A percentile compares a stretch with the other conserved stretches of the same genome.
Evolutionary conservation across 441 rosid species (phyloP).

Genomic region (Pelargonium australe): DNA sequence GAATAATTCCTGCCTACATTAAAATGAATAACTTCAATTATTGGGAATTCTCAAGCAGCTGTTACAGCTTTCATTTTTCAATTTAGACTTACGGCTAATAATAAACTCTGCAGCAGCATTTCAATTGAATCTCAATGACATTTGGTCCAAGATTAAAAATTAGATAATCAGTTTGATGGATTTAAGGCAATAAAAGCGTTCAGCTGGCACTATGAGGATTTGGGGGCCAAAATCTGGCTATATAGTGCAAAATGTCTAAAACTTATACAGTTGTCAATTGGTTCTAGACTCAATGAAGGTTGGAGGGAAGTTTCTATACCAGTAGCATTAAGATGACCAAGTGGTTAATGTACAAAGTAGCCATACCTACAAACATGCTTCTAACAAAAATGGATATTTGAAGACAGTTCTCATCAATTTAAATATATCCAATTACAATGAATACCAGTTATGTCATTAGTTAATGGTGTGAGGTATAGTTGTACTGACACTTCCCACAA

Average conservation of each 20-base stretch:
- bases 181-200: neutral
- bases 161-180: neutral
- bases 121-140: neutral
- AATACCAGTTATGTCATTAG: neutral
- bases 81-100: neutral
- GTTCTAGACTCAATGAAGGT: no score
- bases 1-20: neutral
- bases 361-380: neutral
- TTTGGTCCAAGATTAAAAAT: neutral
- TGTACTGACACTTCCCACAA: neutral
- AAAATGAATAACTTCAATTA: neutral
- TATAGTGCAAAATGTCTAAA: neutral
- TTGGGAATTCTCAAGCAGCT: neutral
- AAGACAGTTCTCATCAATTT: neutral
- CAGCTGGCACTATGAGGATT: neutral
- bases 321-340: neutral
- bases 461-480: neutral
- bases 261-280: no score
- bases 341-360: neutral
- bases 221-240: neutral
- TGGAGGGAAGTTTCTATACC: no score
- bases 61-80: neutral
- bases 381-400: neutral
- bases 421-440: neutral
- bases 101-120: neutral